Evolutionary conservation across 2,329 filamentous ascomycete species (phyloP).

Genomic region (Hypoxylon sp.): DNA sequence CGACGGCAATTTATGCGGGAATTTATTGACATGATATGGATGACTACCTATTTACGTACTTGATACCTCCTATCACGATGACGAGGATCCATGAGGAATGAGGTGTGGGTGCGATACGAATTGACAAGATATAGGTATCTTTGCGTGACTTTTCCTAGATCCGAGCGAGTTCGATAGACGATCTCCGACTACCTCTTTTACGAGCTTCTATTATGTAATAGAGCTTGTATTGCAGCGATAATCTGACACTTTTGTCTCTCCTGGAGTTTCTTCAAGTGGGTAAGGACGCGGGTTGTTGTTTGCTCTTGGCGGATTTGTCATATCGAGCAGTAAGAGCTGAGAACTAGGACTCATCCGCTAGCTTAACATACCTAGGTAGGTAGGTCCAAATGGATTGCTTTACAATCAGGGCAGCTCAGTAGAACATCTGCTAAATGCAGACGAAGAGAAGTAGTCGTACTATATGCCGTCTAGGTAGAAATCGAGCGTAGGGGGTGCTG

Average conservation of each 20-base stretch:
- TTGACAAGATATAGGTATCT: slow-evolving; percentile 1
- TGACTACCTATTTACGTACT: slow-evolving; percentile 16
- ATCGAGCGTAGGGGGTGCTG: too few species aligned
- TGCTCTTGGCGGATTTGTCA: not conserved
- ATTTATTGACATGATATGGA: slow-evolving; percentile 22
- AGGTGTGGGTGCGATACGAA: slow-evolving; percentile 14
- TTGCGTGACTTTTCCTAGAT: not conserved
- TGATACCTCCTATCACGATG: slow-evolving; percentile 2
- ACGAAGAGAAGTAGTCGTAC: too few species aligned
- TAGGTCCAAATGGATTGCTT: not conserved
- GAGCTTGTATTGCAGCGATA: not conserved
- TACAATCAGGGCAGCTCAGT: not conserved
- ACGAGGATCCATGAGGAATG: slow-evolving; percentile 12
- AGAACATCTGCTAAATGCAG: too few species aligned
- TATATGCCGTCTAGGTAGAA: too few species aligned
- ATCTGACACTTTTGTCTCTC: not conserved
- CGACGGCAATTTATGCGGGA: slow-evolving; percentile 17
- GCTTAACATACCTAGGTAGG: too few species aligned
- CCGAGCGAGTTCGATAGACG: slow-evolving; percentile 5
- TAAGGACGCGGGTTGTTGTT: not conserved
- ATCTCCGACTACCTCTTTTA: not conserved
- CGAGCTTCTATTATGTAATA: not conserved
- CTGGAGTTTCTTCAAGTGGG: not conserved
- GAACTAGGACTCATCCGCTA: too few species aligned
- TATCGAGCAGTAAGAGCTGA: not conserved